Percentiles rank a stretch among this genome's conserved stretches.
phyloP scores from a whole-genome alignment of 495 filamentous ascomycete species.

The Penicillium goetzii region DNA sequence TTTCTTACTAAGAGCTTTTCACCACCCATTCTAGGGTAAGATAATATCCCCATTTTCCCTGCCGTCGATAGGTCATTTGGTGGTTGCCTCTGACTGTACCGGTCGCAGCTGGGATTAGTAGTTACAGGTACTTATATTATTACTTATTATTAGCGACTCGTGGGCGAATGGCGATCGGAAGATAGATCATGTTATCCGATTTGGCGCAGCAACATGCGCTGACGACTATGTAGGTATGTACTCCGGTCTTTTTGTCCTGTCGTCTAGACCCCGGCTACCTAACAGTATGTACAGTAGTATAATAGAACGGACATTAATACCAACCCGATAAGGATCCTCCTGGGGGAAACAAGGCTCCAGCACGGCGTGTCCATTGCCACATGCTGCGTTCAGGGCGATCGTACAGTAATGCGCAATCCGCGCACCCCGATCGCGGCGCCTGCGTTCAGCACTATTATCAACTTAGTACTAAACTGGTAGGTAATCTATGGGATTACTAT shows the following conservation, averaged over 20 bases:
- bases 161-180: slow-evolving; percentile 4
- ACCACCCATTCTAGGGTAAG: background rate
- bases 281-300: background rate
- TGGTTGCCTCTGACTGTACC: slow-evolving; percentile 1
- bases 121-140: no score
- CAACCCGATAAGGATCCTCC: background rate
- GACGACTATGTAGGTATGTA: background rate
- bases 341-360: background rate
- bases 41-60: background rate
- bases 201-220: background rate
- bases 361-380: background rate
- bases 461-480: background rate
- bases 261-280: background rate
- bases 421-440: slow-evolving; percentile 5
- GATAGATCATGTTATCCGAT: slow-evolving; percentile 9
- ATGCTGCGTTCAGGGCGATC: slow-evolving; percentile 7
- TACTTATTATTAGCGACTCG: slow-evolving; percentile 8
- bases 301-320: slow-evolving; percentile 5
- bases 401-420: slow-evolving; percentile 1
- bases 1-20: background rate
- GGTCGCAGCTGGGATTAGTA: background rate
- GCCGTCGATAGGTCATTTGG: slow-evolving; percentile 7
- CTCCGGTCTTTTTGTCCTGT: background rate
- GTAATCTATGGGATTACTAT: background rate
- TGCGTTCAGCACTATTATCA: background rate